Evolutionary conservation across 768 basidiomycete genomes (phyloP), one percentile per base, ranked within the genome.

Genomic region (Chlorophyllum brunneum): DNA sequence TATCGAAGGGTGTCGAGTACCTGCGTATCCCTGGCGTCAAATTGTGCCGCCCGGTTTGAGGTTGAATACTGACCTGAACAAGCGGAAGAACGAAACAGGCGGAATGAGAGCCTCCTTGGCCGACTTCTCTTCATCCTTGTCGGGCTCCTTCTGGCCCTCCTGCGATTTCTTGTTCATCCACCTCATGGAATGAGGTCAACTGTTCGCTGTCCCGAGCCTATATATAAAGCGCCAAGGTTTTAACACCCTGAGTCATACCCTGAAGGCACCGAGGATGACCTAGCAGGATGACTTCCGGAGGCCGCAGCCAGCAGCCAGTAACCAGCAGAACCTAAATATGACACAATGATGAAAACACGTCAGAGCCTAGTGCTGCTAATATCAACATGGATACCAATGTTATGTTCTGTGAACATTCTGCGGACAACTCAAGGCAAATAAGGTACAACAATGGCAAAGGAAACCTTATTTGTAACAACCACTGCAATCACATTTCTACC

Each of bases 1-100:
- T 57, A 63, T 95, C 92, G 20, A 74, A 67, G 16, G 56, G 72
- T 0, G 86, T 92, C 0, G 86, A 74, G 65, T 83, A 92, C 3
- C 89, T 82, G 20, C 18, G n/a, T 1, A 16, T 20, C 3, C 27
- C 16, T 18, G 50, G 22, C 18, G 22, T 5, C 3, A 33, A 34
- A 10, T n/a, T 33, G 13, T 20, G 2, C 10, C 11, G 9, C 9
- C 2, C 13, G 22, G n/a, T n/a, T n/a, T n/a, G n/a, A 26, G 9
- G 20, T 18, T 5, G 13, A 31, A 13, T 27, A 31, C 48, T 38
- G 10, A 52, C 54, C 45, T 55, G 43, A 58, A 55, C 11, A 55
- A 24, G 27, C 44, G 34, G 31, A 43, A 52, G 26, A 55, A 58
- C 1, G 57, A 52, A 16, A 58, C 46, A 7, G 57, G 44, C 2